A percentile compares a stretch with the other conserved stretches of the same genome.
Evolutionary conservation across 257 asterid genomes (phyloP).

Genomic region (Solanum ahanhuiri): DNA sequence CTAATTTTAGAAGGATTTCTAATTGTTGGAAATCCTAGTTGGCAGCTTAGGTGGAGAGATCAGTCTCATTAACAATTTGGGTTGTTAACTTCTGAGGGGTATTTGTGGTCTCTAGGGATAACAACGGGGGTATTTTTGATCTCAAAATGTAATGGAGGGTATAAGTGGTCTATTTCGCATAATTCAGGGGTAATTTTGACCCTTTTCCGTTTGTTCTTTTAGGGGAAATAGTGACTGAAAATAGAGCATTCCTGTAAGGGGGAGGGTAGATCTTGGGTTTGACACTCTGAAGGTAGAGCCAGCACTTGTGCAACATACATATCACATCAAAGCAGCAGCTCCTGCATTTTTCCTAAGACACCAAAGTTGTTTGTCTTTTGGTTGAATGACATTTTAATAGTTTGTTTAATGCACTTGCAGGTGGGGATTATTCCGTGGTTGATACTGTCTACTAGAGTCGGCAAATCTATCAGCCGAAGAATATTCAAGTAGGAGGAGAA

Average conservation of each 20-base stretch:
- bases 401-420: conserved; percentile 29
- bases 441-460: conserved; percentile 38
- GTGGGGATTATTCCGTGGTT: conserved; percentile 94
- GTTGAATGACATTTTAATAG: conserved; percentile 1
- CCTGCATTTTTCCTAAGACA: not conserved
- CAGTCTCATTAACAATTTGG: no score
- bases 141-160: no score
- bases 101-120: no score
- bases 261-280: not conserved
- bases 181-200: no score
- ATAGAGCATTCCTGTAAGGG: not conserved
- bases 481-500: conserved; percentile 19
- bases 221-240: not conserved
- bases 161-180: no score
- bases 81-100: no score
- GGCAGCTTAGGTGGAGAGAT: no score
- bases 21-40: no score
- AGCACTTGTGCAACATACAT: not conserved
- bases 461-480: conserved; percentile 55
- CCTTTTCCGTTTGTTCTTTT: not conserved
- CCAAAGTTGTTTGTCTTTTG: not conserved
- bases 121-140: no score
- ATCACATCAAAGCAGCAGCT: not conserved
- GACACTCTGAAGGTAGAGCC: not conserved
- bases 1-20: no score